Evolutionary conservation across 768 basidiomycete genomes (phyloP), one percentile per base, ranked within the genome.

Genomic region (Trichaptum fuscoviolaceum): DNA sequence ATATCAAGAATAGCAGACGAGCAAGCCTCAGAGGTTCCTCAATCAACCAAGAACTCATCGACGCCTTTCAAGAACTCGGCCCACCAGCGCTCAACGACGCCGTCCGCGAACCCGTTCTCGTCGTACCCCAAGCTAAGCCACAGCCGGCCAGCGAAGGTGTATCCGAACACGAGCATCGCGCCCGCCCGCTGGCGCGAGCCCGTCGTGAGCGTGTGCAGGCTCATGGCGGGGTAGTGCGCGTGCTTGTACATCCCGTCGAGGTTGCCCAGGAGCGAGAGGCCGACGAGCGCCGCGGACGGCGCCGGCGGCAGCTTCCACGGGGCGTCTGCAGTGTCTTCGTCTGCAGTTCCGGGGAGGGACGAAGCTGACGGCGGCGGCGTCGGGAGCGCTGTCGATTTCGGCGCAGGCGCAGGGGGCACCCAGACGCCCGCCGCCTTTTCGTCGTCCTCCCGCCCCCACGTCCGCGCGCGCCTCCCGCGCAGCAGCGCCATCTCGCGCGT

Each of bases 71-170:
- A 69, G 9, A 89, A 77, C 69, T 87, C 85, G 24, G 75, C 72
- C 91, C 92, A 94, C 77, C 91, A 93, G 27, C 69, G 68, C 63
- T 87, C 82, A 26, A 93, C 85, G 3, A 80, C 77, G 1, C 81
- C 84, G 57, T 81, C 78, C 30, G 88, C 84, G 72, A 91, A 92
- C 0, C 90, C 91, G 72, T 90, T 90, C 69, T 83, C 80, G 72
- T 94, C 93, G 73, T 92, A 93, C 0, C 91, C 90, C 34, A 94
- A 79, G 69, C 88, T 92, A 36, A 94, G 73, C 90, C 90, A 93
- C 20, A 95, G 75, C 75, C 86, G 88, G 7, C 87, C 88, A 24
- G 80, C 85, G 69, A 89, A 90, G 0, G 89, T 91, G 75, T 90
- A 91, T 2, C 88, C 89, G 67, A 95, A 93, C n/a, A 95, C 75